phyloP scores from a whole-genome alignment of 768 basidiomycete genomes.

The Boletus vermiculosoides region DNA sequence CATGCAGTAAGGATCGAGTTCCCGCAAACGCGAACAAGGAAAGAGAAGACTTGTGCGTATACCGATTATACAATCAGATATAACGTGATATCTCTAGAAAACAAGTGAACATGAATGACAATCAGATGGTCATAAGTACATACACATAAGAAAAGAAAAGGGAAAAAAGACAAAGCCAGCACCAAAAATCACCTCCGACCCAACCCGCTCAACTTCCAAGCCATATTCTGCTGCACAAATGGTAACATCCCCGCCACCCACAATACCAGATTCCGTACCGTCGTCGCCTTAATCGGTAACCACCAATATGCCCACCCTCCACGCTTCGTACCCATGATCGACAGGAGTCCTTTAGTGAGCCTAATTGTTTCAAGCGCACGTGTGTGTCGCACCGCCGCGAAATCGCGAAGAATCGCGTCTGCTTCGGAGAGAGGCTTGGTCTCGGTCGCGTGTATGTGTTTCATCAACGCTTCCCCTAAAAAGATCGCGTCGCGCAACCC shows the following conservation, averaged over 20 bases:
- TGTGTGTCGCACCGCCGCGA: conserved; percentile 36
- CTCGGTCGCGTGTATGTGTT: conserved; percentile 31
- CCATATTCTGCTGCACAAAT: conserved; percentile 15
- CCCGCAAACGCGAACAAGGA: too few species aligned
- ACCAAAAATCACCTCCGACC: conserved; percentile 18
- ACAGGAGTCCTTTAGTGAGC: conserved; percentile 39
- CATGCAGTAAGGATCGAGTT: too few species aligned
- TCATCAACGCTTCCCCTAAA: conserved; percentile 41
- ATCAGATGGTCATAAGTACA: too few species aligned
- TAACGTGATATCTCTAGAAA: too few species aligned
- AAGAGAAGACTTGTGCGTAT: too few species aligned
- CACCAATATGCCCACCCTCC: conserved; percentile 19
- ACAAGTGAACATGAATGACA: too few species aligned
- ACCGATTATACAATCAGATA: too few species aligned
- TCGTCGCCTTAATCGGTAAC: conserved; percentile 28
- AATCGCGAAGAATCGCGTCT: conserved; percentile 38
- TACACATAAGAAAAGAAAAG: not conserved
- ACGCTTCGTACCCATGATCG: conserved; percentile 20
- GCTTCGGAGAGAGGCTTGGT: conserved; percentile 11
- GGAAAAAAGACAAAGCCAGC: too few species aligned
- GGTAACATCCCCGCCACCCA: conserved; percentile 22
- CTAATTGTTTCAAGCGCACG: conserved; percentile 43
- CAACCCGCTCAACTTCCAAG: conserved; percentile 30
- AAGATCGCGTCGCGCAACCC: conserved; percentile 52
- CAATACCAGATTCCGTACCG: conserved; percentile 30